Percentiles rank a stretch among this genome's conserved stretches.
These are phyloP conservation scores for Podaxis carcinomalis DNA, from an alignment of 768 basidiomycete species.

Conservation along the genomic window DNA sequence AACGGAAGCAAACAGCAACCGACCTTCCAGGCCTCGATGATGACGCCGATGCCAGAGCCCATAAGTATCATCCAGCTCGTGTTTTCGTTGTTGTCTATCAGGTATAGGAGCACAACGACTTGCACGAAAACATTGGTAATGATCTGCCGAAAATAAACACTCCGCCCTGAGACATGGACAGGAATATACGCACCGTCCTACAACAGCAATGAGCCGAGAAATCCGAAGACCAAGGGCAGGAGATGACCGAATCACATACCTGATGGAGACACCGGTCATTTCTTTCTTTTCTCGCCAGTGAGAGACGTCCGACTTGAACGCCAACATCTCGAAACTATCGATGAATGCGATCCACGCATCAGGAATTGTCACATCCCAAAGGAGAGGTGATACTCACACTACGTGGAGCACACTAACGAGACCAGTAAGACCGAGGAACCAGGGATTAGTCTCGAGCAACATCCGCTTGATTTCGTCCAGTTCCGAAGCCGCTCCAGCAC, in stretches of 20 bases:
- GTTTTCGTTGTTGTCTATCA: constrained; percentile 92
- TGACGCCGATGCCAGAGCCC: constrained; percentile 75
- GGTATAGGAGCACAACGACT: constrained; percentile 83
- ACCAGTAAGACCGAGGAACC: constrained; percentile 80
- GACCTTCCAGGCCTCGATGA: constrained; percentile 95
- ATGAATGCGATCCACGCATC: constrained; percentile 3
- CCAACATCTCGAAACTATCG: constrained; percentile 86
- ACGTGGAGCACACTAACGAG: constrained; percentile 85
- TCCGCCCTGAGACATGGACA: not conserved
- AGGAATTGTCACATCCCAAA: constrained; percentile 44
- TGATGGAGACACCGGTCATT: constrained; percentile 90
- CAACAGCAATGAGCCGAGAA: constrained; percentile 11
- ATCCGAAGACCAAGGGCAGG: constrained; percentile 2
- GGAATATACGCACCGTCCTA: constrained; percentile 48
- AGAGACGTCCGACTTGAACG: constrained; percentile 91
- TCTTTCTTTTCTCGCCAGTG: constrained; percentile 96
- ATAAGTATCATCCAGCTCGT: constrained; percentile 98
- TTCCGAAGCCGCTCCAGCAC: constrained; percentile 59
- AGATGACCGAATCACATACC: constrained; percentile 41
- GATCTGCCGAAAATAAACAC: constrained; percentile 36
- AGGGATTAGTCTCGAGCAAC: constrained; percentile 85
- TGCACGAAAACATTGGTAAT: constrained; percentile 95
- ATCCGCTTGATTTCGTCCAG: constrained; percentile 95
- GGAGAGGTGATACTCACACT: constrained; percentile 49
- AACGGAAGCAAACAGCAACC: constrained; percentile 14